These are phyloP conservation scores for Colletotrichum destructivum DNA, from an alignment of 2,329 filamentous ascomycete species.

Conservation along the genomic window DNA sequence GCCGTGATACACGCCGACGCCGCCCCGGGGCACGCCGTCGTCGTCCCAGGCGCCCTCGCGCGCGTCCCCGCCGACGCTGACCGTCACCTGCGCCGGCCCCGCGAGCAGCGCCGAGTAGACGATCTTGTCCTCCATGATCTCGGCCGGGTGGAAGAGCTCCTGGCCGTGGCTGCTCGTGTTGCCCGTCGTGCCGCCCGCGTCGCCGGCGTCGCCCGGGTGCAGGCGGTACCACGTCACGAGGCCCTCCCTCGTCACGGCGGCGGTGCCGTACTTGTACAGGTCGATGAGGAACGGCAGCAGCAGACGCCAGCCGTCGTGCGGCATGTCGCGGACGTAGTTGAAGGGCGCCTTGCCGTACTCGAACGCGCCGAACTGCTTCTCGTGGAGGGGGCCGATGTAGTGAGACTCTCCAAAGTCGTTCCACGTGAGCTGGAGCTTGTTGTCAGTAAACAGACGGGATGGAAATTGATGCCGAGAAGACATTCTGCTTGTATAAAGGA, in stretches of 20 bases:
- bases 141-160: constrained; percentile 43
- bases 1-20: constrained; percentile 51
- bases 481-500: no score
- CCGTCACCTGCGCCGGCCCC: constrained; percentile 45
- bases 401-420: constrained; percentile 70
- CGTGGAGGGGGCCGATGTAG: constrained; percentile 64
- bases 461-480: no score
- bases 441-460: background rate
- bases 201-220: constrained; percentile 42
- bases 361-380: constrained; percentile 37
- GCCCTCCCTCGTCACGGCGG: constrained; percentile 46
- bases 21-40: constrained; percentile 45
- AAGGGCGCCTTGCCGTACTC: constrained; percentile 45
- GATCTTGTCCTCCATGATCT: constrained; percentile 44
- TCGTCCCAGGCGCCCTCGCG: constrained; percentile 44
- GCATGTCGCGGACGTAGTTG: constrained; percentile 63
- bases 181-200: constrained; percentile 47
- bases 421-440: constrained; percentile 48
- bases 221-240: constrained; percentile 50
- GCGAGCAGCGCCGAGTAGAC: constrained; percentile 49
- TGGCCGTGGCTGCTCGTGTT: constrained; percentile 49
- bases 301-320: constrained; percentile 66
- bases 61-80: constrained; percentile 48
- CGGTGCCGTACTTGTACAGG: constrained; percentile 51
- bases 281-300: constrained; percentile 58